These are phyloP conservation scores for Syzygium oleosum DNA, from an alignment of 345 rosid species.

Conservation along the genomic window DNA sequence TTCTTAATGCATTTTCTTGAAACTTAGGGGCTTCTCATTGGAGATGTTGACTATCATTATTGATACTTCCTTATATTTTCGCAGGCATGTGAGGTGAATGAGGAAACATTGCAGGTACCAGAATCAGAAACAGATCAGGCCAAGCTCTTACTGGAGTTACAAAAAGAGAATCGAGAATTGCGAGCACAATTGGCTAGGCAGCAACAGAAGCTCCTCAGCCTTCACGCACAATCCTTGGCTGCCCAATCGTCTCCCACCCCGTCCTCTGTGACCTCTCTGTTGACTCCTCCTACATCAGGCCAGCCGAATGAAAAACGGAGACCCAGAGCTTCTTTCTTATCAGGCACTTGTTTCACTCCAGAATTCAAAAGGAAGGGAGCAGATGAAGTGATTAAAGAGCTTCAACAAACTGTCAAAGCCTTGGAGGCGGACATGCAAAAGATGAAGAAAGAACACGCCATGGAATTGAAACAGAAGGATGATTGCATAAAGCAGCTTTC, in stretches of 20 bases:
- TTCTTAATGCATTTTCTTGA: neutral
- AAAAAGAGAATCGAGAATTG: slow-evolving; percentile 79
- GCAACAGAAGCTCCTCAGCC: slow-evolving; percentile 60
- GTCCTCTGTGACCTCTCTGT: slow-evolving; percentile 54
- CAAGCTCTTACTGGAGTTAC: slow-evolving; percentile 69
- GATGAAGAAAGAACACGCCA: slow-evolving; percentile 67
- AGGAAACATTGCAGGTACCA: slow-evolving; percentile 36
- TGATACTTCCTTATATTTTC: neutral
- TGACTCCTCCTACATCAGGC: slow-evolving; percentile 70
- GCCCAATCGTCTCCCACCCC: slow-evolving; percentile 65
- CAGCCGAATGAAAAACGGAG: slow-evolving; percentile 47
- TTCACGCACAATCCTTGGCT: slow-evolving; percentile 68
- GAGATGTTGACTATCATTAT: neutral
- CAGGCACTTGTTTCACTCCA: slow-evolving; percentile 69
- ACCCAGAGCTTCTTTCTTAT: slow-evolving; percentile 59
- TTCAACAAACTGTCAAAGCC: slow-evolving; percentile 49
- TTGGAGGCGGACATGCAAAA: slow-evolving; percentile 66
- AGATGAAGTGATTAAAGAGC: slow-evolving; percentile 47
- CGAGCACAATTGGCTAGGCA: slow-evolving; percentile 64
- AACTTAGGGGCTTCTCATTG: neutral
- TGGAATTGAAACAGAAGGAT: slow-evolving; percentile 73
- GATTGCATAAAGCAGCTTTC: slow-evolving; percentile 46
- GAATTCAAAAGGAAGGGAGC: slow-evolving; percentile 47
- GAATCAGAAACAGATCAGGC: slow-evolving; percentile 51
- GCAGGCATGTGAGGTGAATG: slow-evolving; percentile 48